phyloP scores from a whole-genome alignment of 2,329 filamentous ascomycete species.

The Ophiostoma tasmaniense region DNA sequence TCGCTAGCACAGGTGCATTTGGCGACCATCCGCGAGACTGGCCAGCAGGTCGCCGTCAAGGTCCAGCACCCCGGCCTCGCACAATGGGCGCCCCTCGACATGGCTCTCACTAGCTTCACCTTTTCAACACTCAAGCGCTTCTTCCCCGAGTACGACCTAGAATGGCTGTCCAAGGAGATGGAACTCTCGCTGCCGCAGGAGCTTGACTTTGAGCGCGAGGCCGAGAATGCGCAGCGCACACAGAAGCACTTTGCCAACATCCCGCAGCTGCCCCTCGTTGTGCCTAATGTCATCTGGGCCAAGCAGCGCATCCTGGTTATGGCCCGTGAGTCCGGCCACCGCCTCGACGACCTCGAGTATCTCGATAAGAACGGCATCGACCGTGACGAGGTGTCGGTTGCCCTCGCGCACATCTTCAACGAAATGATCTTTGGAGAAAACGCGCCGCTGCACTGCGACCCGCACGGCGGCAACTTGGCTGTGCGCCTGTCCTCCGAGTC shows the following conservation, averaged over 20 bases:
- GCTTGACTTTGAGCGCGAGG: constrained; percentile 81
- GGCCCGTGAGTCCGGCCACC: constrained; percentile 80
- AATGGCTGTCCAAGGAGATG: constrained; percentile 93
- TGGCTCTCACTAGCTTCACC: constrained; percentile 77
- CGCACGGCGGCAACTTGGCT: constrained; percentile 91
- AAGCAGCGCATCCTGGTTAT: constrained; percentile 86
- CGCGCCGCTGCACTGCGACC: constrained; percentile 90
- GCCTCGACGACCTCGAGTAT: constrained; percentile 82
- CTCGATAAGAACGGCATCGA: constrained; percentile 81
- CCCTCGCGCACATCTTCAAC: constrained; percentile 88
- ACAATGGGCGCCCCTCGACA: constrained; percentile 82
- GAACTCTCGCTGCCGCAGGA: constrained; percentile 83
- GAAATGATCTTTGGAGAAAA: constrained; percentile 95
- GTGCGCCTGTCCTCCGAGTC: constrained; percentile 41
- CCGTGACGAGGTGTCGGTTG: constrained; percentile 88
- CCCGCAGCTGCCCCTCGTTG: constrained; percentile 69
- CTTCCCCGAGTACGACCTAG: constrained; percentile 95
- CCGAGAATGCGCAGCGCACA: constrained; percentile 70
- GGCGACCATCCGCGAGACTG: constrained; percentile 71
- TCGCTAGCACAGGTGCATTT: constrained; percentile 92
- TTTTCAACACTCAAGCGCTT: constrained; percentile 84
- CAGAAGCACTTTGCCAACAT: constrained; percentile 66
- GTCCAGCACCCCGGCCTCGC: constrained; percentile 86
- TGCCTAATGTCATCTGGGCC: constrained; percentile 85
- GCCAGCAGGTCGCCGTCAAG: constrained; percentile 88